Evolutionary conservation across 805 yeast genomes (phyloP), one percentile per base, ranked within the genome.

Genomic region (Myxozyma melibiosi): DNA sequence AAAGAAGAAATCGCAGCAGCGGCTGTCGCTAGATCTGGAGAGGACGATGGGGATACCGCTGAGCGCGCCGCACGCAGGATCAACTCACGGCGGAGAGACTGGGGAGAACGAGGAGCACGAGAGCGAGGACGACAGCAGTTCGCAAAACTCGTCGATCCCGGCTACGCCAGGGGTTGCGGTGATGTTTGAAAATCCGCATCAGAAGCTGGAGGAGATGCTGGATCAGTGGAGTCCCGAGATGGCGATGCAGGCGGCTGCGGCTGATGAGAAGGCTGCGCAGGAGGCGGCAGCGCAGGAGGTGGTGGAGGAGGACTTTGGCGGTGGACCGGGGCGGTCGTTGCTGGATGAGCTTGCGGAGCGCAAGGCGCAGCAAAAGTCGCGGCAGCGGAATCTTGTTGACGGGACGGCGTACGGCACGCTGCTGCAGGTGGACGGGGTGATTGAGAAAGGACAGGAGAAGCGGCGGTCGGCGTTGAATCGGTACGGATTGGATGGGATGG

Each of bases 321-420:
- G 37, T 16, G 57, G 50, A 30, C 57, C 61, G 27, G 49, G 49
- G 3, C 38, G 48, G n/a, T 56, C 53, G 16, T 41, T 51, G 33
- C 33, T 56, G 9, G 44, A 51, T n/a, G 61, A 56, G 42, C 40
- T 56, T 11, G 48, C 33, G 14, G 61, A 39, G 37, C 53, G 61
- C 14, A 51, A 52, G 39, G 41, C 33, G 18, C 50, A 40, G 50
- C 57, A 51, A 25, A 33, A 41, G 37, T 16, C 53, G 8, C 48
- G 61, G 11, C 51, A 31, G 37, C 31, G 52, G 8, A 35, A 40
- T 38, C 20, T 33, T 7, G 7, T 33, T 2, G 49, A 31, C 20
- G 41, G 22, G 27, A 25, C 41, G 42, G 44, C 11, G 28, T 13
- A 24, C 28, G 31, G 24, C 11, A 56, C 56, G 18, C 33, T 56